Evolutionary conservation across 2,329 filamentous ascomycete genomes (phyloP).

Genomic region (Myriangium duriaei): DNA sequence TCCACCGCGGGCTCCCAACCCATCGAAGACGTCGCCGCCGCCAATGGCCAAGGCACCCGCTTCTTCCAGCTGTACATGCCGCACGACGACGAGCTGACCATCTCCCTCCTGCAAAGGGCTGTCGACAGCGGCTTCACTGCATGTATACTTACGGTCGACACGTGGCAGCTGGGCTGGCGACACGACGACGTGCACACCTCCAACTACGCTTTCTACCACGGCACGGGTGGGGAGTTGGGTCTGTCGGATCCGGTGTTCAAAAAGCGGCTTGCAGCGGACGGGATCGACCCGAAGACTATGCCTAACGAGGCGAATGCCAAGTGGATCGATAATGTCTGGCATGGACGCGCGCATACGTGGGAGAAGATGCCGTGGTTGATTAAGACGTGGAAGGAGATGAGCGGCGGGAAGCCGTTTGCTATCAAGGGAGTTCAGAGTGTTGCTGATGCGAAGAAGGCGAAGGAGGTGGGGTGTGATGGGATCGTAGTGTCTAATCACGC

Average conservation of each 20-base stretch:
- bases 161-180: constrained; percentile 51
- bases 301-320: constrained; percentile 43
- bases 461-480: constrained; percentile 49
- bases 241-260: constrained; percentile 48
- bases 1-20: constrained; percentile 43
- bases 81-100: constrained; percentile 47
- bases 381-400: constrained; percentile 42
- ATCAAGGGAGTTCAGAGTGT: constrained; percentile 61
- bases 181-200: constrained; percentile 43
- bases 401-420: constrained; percentile 44
- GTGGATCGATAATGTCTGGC: constrained; percentile 56
- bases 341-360: constrained; percentile 52
- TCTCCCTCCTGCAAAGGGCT: constrained; percentile 45
- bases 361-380: constrained; percentile 54
- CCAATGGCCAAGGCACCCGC: constrained; percentile 40
- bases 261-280: constrained; percentile 36
- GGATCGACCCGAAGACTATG: constrained; percentile 41
- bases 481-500: constrained; percentile 63
- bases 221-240: constrained; percentile 46
- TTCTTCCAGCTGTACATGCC: constrained; percentile 55
- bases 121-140: constrained; percentile 43
- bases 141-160: constrained; percentile 50
- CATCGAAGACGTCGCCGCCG: constrained; percentile 46
- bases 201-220: constrained; percentile 53
- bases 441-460: constrained; percentile 48